A percentile compares a stretch with the other conserved stretches of the same genome.
phyloP scores from a whole-genome alignment of 345 rosid genomes.

The Rhizophora mangle region DNA sequence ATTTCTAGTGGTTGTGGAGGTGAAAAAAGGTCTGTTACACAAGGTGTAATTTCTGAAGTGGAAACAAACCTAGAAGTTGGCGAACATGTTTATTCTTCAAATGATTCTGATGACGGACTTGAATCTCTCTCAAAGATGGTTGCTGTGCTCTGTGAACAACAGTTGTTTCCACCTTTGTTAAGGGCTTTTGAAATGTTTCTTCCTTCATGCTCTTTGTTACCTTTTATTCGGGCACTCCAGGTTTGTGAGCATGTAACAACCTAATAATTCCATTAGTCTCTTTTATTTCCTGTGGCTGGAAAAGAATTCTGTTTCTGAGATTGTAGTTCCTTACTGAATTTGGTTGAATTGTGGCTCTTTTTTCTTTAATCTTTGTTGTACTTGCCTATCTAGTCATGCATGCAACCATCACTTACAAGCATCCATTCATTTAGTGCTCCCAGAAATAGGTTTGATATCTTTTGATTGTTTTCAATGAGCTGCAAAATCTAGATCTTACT shows the following conservation, averaged over 20 bases:
- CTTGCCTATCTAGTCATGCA: constrained; percentile 1
- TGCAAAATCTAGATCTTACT: too few relatives aligned
- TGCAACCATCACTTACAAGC: background rate
- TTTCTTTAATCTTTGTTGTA: constrained; percentile 3
- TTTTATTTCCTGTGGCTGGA: constrained; percentile 7
- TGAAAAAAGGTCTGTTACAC: constrained; percentile 29
- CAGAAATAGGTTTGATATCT: constrained; percentile 6
- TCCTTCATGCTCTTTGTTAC: constrained; percentile 85
- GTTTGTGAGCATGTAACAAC: constrained; percentile 40
- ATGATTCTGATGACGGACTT: constrained; percentile 60
- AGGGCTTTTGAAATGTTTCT: constrained; percentile 98
- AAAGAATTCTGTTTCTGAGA: constrained; percentile 4
- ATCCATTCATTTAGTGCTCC: constrained; percentile 6
- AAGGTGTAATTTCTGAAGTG: constrained; percentile 40
- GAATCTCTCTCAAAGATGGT: constrained; percentile 82
- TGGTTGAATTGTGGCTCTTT: constrained; percentile 5
- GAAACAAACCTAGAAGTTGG: constrained; percentile 41
- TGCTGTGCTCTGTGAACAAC: constrained; percentile 93
- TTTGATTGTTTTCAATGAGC: too few relatives aligned
- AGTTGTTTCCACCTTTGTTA: constrained; percentile 81
- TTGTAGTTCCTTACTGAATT: background rate
- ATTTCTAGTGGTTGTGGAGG: constrained; percentile 30
- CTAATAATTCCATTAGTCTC: constrained; percentile 12
- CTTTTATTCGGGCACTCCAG: constrained; percentile 97
- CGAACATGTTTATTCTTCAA: constrained; percentile 37